These are phyloP conservation scores for Pseudopithomyces chartarum DNA, from an alignment of 2,329 filamentous ascomycete genomes.

Conservation along the genomic window DNA sequence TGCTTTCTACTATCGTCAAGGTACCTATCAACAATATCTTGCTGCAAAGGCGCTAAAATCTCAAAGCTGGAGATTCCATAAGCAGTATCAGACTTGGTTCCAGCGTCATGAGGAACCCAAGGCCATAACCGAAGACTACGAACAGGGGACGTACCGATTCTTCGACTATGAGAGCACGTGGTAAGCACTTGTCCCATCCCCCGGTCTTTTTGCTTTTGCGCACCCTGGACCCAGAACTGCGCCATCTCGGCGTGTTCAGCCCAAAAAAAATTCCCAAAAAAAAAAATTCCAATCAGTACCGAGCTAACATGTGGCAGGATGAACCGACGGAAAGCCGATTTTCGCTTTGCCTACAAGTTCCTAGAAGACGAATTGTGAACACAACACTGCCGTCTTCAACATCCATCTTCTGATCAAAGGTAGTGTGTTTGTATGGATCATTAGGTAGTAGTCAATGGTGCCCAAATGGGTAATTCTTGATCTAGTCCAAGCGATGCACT, in stretches of 20 bases:
- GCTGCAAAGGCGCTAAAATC: constrained; percentile 97
- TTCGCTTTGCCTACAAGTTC: constrained; percentile 98
- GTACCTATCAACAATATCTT: constrained; percentile 92
- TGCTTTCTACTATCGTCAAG: constrained; percentile 98
- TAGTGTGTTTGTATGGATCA: constrained; percentile 38
- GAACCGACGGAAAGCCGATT: constrained; percentile 96
- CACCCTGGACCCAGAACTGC: constrained; percentile 7
- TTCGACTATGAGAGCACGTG: constrained; percentile 99
- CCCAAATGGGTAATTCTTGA: constrained; percentile 21
- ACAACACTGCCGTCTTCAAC: background rate
- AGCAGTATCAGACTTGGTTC: constrained; percentile 99
- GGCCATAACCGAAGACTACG: constrained; percentile 96
- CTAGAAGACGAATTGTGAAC: constrained; percentile 84
- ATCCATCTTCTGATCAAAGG: constrained; percentile 11
- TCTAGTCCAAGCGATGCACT: background rate
- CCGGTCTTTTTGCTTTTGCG: background rate
- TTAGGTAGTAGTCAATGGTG: constrained; percentile 38
- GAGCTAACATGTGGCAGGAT: constrained; percentile 68
- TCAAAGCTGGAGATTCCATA: constrained; percentile 98
- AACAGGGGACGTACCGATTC: constrained; percentile 98
- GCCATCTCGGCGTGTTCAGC: constrained; percentile 1
- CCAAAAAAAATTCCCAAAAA: constrained; percentile 16
- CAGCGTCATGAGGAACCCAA: constrained; percentile 98
- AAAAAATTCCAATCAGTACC: constrained; percentile 13
- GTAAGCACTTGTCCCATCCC: constrained; percentile 54